Conservation (phyloP, 1,284 basidiomycete species). For the Ceratobasidium theobromae region DNA sequence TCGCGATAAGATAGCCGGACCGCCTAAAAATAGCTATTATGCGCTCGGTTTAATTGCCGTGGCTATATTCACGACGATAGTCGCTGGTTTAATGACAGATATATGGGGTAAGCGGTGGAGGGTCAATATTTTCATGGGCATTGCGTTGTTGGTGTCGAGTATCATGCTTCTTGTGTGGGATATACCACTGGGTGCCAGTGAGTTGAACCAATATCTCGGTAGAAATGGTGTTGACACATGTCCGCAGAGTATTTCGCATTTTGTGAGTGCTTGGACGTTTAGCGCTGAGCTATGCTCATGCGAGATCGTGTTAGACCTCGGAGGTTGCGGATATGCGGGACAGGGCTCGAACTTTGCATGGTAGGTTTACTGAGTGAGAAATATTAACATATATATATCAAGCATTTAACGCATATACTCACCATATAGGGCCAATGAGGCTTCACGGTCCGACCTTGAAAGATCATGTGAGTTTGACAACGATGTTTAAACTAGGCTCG, state of each 20-base stretch:
- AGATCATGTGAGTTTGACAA: constrained; percentile 4
- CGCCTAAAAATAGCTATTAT: constrained; percentile 26
- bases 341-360: constrained; percentile 28
- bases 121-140: constrained; percentile 28
- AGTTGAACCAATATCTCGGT: background rate
- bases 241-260: constrained; percentile 23
- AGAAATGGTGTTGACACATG: background rate
- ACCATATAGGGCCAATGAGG: constrained; percentile 23
- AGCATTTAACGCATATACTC: background rate
- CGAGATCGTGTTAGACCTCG: background rate
- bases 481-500: background rate
- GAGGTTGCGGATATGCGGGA: constrained; percentile 22
- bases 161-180: constrained; percentile 28
- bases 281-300: background rate
- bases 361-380: background rate
- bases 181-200: constrained; percentile 25
- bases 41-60: constrained; percentile 27
- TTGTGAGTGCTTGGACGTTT: background rate
- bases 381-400: background rate
- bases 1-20: constrained; percentile 2
- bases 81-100: constrained; percentile 11
- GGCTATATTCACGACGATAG: constrained; percentile 18
- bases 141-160: constrained; percentile 14
- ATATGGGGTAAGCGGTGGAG: constrained; percentile 24
- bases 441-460: constrained; percentile 22